phyloP scores from a whole-genome alignment of 352 stramenopile species.

The Pythium oligandrum region DNA sequence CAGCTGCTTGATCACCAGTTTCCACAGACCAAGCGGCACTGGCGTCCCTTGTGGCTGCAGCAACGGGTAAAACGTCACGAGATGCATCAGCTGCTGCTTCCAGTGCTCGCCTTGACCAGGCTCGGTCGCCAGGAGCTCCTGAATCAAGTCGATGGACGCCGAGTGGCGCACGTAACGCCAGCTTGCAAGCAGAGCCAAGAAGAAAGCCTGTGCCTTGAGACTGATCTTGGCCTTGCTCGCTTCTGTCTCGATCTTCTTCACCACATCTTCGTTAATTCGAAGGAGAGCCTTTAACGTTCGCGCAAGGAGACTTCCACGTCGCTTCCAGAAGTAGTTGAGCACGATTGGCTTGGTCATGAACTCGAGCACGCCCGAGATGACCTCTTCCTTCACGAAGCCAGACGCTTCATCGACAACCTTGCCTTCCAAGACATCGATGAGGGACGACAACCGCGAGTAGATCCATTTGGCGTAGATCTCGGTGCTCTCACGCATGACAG shows the following conservation, averaged over 20 bases:
- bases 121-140: slow-evolving; percentile 32
- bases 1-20: slow-evolving; percentile 44
- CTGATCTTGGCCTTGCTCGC: slow-evolving; percentile 51
- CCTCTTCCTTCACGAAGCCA: slow-evolving; percentile 38
- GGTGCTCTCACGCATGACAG: slow-evolving; percentile 45
- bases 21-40: slow-evolving; percentile 39
- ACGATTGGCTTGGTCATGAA: slow-evolving; percentile 36
- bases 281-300: slow-evolving; percentile 41
- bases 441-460: slow-evolving; percentile 28
- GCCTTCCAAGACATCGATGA: slow-evolving; percentile 46
- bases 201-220: slow-evolving; percentile 48
- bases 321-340: slow-evolving; percentile 44
- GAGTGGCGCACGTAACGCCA: slow-evolving; percentile 44
- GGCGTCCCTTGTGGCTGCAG: slow-evolving; percentile 41
- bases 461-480: slow-evolving; percentile 57
- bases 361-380: slow-evolving; percentile 26
- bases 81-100: slow-evolving; percentile 75
- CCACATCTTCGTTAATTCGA: slow-evolving; percentile 36
- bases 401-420: slow-evolving; percentile 13
- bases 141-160: slow-evolving; percentile 19
- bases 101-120: slow-evolving; percentile 45
- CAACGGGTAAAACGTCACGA: slow-evolving; percentile 61
- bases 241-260: slow-evolving; percentile 53
- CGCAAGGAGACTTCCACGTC: slow-evolving; percentile 27
- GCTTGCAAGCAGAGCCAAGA: slow-evolving; percentile 39